A percentile compares a stretch with the other conserved stretches of the same genome.
Conservation (phyloP, 768 basidiomycete species). For the Tulasnella sp. region DNA sequence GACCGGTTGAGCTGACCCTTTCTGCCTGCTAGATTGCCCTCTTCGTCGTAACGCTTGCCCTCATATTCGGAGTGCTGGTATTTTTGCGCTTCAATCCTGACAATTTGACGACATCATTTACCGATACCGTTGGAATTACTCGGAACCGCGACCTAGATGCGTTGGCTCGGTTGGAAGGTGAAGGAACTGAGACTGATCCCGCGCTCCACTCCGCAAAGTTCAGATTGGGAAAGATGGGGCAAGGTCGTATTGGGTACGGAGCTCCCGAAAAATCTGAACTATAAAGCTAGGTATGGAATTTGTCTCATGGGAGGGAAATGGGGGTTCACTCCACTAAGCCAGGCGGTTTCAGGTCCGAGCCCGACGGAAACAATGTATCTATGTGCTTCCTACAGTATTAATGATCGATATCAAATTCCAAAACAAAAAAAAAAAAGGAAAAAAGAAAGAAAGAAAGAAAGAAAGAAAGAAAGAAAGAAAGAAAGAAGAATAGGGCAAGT, state of each 20-base stretch:
- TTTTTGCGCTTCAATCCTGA: slow-evolving; percentile 1
- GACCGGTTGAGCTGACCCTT: not conserved
- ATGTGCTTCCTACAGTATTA: no score
- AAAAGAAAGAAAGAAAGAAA: no score
- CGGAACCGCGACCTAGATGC: not conserved
- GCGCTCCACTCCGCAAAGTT: not conserved
- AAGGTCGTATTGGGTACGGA: not conserved
- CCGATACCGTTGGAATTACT: slow-evolving; percentile 2
- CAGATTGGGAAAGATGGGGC: not conserved
- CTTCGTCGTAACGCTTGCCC: not conserved
- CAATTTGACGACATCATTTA: not conserved
- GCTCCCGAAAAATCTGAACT: not conserved
- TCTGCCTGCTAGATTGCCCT: not conserved
- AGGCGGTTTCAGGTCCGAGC: no score
- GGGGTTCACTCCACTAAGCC: no score
- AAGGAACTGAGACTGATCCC: not conserved
- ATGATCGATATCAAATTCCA: no score
- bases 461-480: no score
- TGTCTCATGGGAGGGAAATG: no score
- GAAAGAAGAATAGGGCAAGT: no score
- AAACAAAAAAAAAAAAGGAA: no score
- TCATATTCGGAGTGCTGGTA: not conserved
- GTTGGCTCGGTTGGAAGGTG: not conserved
- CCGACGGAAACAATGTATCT: no score
- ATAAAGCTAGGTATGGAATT: no score